phyloP scores from a whole-genome alignment of 2,329 filamentous ascomycete species.

The Colletotrichum lini region DNA sequence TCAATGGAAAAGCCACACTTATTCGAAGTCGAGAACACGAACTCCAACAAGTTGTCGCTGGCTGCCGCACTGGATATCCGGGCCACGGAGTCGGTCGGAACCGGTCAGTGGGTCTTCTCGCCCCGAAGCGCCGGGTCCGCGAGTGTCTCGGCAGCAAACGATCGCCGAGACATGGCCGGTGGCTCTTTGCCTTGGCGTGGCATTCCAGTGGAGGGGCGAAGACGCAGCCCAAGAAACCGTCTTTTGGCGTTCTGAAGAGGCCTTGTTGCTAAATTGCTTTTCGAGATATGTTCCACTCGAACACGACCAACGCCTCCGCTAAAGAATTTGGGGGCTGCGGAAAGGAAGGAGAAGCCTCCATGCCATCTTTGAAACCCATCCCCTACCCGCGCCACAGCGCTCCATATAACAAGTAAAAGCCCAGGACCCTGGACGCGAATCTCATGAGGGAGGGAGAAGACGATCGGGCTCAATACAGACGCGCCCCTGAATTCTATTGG shows the following conservation, averaged over 20 bases:
- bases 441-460: background rate
- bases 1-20: background rate
- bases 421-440: background rate
- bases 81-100: background rate
- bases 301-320: no score
- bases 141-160: background rate
- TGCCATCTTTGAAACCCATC: no score
- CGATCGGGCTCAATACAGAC: background rate
- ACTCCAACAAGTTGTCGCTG: background rate
- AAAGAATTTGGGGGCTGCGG: no score
- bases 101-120: background rate
- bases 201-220: background rate
- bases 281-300: no score
- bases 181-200: background rate
- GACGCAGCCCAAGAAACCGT: background rate
- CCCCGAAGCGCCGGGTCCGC: background rate
- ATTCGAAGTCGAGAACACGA: background rate
- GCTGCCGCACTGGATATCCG: background rate
- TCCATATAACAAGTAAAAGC: no score
- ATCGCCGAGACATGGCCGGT: background rate
- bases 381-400: no score
- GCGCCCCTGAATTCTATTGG: background rate
- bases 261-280: background rate
- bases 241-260: background rate
- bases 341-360: no score